These are phyloP conservation scores for Sphaerostilbella broomeana DNA, from an alignment of 2,329 filamentous ascomycete species.

Conservation along the genomic window DNA sequence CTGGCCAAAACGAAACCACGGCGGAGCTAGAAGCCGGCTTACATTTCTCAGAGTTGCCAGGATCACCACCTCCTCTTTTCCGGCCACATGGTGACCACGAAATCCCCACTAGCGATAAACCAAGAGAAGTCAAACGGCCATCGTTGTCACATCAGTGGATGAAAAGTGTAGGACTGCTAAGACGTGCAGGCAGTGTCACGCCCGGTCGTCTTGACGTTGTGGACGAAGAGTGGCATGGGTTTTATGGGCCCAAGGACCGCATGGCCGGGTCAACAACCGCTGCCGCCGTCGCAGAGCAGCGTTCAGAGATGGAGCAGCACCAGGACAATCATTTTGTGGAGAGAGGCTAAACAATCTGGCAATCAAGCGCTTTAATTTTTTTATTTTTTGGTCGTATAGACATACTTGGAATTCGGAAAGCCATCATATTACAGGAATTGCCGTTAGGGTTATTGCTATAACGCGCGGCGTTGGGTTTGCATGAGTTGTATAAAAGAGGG, in stretches of 20 bases:
- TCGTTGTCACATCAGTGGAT: slow-evolving; percentile 21
- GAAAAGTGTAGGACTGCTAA: slow-evolving; percentile 20
- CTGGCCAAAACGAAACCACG: slow-evolving; percentile 24
- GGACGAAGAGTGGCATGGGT: slow-evolving; percentile 43
- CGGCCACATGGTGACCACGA: slow-evolving; percentile 3
- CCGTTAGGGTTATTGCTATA: too few relatives aligned
- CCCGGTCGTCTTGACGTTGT: slow-evolving; percentile 26
- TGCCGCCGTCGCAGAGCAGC: slow-evolving; percentile 17
- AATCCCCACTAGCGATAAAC: slow-evolving; percentile 2
- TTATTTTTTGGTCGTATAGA: too few relatives aligned
- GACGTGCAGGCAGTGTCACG: background rate
- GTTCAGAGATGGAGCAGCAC: slow-evolving; percentile 8
- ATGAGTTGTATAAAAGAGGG: too few relatives aligned
- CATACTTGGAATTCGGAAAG: too few relatives aligned
- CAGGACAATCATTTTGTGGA: background rate
- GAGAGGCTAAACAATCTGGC: too few relatives aligned
- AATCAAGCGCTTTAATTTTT: too few relatives aligned
- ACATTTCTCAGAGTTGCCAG: slow-evolving; percentile 27
- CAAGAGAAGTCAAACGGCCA: slow-evolving; percentile 16
- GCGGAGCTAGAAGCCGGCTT: slow-evolving; percentile 15
- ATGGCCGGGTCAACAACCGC: slow-evolving; percentile 37
- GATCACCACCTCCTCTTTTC: slow-evolving; percentile 19
- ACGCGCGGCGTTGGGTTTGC: too few relatives aligned
- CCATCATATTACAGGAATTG: too few relatives aligned
- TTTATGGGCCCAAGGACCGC: slow-evolving; percentile 36